Conservation (phyloP, 495 filamentous ascomycete species). For the Penicillium canariense region DNA sequence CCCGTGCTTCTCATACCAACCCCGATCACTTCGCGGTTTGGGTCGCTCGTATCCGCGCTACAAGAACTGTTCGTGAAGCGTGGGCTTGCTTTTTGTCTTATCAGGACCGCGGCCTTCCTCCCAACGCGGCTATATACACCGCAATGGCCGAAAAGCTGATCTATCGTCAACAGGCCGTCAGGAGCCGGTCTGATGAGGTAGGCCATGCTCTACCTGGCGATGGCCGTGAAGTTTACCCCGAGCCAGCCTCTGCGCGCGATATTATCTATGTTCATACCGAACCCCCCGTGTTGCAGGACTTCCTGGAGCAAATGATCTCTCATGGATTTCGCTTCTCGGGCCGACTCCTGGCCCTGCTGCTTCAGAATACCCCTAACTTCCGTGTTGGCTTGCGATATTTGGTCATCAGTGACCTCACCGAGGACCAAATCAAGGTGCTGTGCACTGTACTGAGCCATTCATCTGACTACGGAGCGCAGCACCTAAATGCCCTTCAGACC, state of each 20-base stretch:
- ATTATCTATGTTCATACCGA: conserved; percentile 55
- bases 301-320: conserved; percentile 53
- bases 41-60: conserved; percentile 62
- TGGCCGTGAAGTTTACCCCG: conserved; percentile 53
- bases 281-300: conserved; percentile 52
- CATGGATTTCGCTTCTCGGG: conserved; percentile 44
- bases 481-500: conserved; percentile 23
- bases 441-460: conserved; percentile 26
- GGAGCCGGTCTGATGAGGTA: conserved; percentile 20
- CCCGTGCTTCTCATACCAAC: conserved; percentile 10
- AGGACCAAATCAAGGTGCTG: conserved; percentile 33
- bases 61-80: conserved; percentile 67
- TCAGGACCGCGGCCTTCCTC: conserved; percentile 36
- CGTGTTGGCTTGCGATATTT: conserved; percentile 43
- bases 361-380: conserved; percentile 43
- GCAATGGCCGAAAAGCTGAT: conserved; percentile 63
- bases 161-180: conserved; percentile 31
- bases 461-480: conserved; percentile 14
- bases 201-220: conserved; percentile 56
- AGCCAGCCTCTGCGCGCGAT: conserved; percentile 56
- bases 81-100: conserved; percentile 67
- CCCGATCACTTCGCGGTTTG: conserved; percentile 40
- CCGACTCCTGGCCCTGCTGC: conserved; percentile 46
- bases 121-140: conserved; percentile 44
- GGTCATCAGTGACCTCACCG: conserved; percentile 31